phyloP scores from a whole-genome alignment of 768 basidiomycete species.

The Xerocomus spinulosus region DNA sequence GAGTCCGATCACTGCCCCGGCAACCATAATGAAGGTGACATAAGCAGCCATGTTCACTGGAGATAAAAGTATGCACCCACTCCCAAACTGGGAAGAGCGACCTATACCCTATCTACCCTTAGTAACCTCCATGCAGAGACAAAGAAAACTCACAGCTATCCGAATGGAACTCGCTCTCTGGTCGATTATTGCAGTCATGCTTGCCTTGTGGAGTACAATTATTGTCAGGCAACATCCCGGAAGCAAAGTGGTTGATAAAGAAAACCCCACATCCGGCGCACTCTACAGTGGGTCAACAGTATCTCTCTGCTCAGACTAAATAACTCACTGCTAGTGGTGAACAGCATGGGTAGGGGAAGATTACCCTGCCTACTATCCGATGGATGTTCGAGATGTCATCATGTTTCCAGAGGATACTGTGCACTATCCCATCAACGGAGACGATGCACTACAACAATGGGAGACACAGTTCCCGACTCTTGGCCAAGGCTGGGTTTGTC shows the following conservation, averaged over 20 bases:
- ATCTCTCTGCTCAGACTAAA: neutral
- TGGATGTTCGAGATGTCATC: slow-evolving; percentile 17
- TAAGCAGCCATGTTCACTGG: neutral
- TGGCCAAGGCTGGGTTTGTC: slow-evolving; percentile 22
- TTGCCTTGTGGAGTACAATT: slow-evolving; percentile 19
- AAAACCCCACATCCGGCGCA: neutral
- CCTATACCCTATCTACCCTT: neutral
- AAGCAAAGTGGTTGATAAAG: neutral
- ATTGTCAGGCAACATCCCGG: slow-evolving; percentile 1
- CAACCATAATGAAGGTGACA: neutral
- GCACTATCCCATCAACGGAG: slow-evolving; percentile 24
- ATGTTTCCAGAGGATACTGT: slow-evolving; percentile 27
- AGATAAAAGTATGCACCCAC: slow-evolving; percentile 3
- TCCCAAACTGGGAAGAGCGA: neutral
- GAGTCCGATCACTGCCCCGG: slow-evolving; percentile 1
- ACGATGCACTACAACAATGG: slow-evolving; percentile 20
- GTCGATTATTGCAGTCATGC: slow-evolving; percentile 15
- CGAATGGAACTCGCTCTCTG: slow-evolving; percentile 21
- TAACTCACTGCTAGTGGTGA: neutral
- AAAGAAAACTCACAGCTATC: slow-evolving; percentile 1
- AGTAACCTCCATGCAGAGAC: slow-evolving; percentile 9
- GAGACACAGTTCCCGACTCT: slow-evolving; percentile 19
- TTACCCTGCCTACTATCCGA: slow-evolving; percentile 24
- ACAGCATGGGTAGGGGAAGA: slow-evolving; percentile 27
- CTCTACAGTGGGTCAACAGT: slow-evolving; percentile 16